Evolutionary conservation across 2,329 filamentous ascomycete species (phyloP).

Genomic region (Parascedosporium putredinis): DNA sequence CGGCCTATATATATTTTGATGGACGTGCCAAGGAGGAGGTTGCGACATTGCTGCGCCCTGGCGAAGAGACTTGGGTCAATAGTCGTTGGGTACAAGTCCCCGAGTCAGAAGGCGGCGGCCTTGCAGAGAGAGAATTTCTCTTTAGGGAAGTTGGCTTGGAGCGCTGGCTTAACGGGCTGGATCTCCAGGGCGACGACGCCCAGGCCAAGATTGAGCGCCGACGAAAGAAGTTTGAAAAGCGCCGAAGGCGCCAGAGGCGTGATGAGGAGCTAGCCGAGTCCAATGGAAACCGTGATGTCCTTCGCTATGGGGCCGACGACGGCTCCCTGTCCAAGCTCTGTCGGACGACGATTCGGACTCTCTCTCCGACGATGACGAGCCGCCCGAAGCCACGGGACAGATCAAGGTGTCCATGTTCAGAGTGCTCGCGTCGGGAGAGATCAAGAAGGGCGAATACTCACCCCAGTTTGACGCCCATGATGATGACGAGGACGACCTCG

Average conservation of each 20-base stretch:
- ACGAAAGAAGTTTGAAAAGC: slow-evolving; percentile 65
- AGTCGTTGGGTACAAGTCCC: slow-evolving; percentile 95
- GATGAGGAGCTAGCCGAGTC: slow-evolving; percentile 17
- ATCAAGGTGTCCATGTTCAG: slow-evolving; percentile 97
- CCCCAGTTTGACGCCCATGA: slow-evolving; percentile 96
- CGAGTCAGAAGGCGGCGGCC: slow-evolving; percentile 78
- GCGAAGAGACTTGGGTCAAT: slow-evolving; percentile 98
- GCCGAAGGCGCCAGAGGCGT: slow-evolving; percentile 51
- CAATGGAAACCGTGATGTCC: slow-evolving; percentile 37
- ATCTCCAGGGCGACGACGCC: slow-evolving; percentile 85
- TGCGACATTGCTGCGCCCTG: slow-evolving; percentile 79
- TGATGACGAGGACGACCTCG: slow-evolving; percentile 65
- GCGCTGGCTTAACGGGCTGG: slow-evolving; percentile 90
- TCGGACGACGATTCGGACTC: slow-evolving; percentile 54
- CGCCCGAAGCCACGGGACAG: slow-evolving; percentile 88
- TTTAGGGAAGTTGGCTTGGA: slow-evolving; percentile 96
- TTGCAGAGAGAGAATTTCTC: slow-evolving; percentile 92
- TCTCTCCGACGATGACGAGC: slow-evolving; percentile 66
- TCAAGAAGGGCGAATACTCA: slow-evolving; percentile 96
- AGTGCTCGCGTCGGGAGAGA: slow-evolving; percentile 88
- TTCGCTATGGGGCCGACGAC: slow-evolving; percentile 72
- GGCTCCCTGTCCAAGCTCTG: slow-evolving; percentile 62
- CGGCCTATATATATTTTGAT: slow-evolving; percentile 98
- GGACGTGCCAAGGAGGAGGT: slow-evolving; percentile 93
- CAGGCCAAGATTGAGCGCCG: slow-evolving; percentile 85